Conservation (phyloP, 2,329 filamentous ascomycete species). For the Moelleriella libera region DNA sequence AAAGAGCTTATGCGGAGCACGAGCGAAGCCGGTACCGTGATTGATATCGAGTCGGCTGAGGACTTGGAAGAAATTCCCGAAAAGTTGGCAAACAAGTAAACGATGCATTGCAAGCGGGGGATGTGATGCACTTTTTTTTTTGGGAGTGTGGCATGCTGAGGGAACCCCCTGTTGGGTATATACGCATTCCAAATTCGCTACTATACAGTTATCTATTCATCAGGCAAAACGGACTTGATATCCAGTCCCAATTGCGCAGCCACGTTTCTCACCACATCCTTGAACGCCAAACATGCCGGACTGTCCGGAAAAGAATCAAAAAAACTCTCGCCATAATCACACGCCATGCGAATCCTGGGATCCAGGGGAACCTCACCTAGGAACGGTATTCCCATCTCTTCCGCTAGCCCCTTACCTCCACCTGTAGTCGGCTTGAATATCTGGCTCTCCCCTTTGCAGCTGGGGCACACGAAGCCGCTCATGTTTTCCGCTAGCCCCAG, state of each 20-base stretch:
- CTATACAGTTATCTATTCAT: slow-evolving; percentile 15
- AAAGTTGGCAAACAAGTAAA: slow-evolving; percentile 30
- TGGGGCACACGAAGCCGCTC: slow-evolving; percentile 92
- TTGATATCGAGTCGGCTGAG: slow-evolving; percentile 71
- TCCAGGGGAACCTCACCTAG: slow-evolving; percentile 83
- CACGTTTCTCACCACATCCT: slow-evolving; percentile 63
- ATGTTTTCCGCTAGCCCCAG: slow-evolving; percentile 95
- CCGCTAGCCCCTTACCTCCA: slow-evolving; percentile 64
- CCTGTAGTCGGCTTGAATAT: slow-evolving; percentile 90
- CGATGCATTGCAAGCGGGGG: not conserved
- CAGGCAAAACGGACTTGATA: slow-evolving; percentile 35
- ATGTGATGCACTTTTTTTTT: not conserved
- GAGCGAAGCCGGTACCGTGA: slow-evolving; percentile 73
- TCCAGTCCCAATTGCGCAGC: slow-evolving; percentile 51
- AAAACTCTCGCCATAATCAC: slow-evolving; percentile 95
- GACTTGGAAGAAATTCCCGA: slow-evolving; percentile 72
- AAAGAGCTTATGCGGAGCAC: slow-evolving; percentile 94
- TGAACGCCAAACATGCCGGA: slow-evolving; percentile 73
- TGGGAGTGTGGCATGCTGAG: too few relatives aligned
- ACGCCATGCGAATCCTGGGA: slow-evolving; percentile 87
- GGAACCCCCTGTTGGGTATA: too few relatives aligned
- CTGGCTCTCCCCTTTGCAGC: slow-evolving; percentile 66
- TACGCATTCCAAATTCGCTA: not conserved
- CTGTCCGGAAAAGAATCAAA: slow-evolving; percentile 89
- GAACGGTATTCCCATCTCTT: slow-evolving; percentile 80